Percentiles rank a stretch among this genome's conserved stretches.
phyloP scores from a whole-genome alignment of 2,329 filamentous ascomycete genomes.

The Fusarium albidum region DNA sequence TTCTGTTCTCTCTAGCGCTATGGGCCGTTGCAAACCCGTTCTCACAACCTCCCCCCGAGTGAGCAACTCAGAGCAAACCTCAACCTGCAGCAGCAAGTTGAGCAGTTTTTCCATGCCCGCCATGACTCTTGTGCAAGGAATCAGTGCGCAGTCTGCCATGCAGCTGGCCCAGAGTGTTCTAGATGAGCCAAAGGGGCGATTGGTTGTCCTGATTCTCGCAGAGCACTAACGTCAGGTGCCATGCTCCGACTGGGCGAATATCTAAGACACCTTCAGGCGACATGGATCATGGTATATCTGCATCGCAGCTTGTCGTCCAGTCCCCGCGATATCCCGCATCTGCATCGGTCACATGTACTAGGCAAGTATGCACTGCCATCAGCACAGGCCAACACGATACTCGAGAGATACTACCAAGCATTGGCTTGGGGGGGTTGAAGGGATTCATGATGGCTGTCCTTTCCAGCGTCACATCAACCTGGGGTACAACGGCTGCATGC shows the following conservation, averaged over 20 bases:
- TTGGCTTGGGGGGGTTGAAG: not conserved
- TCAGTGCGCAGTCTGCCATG: conserved; percentile 1
- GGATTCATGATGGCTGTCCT: not conserved
- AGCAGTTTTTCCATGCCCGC: not conserved
- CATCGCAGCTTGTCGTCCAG: not conserved
- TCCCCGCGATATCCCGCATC: not conserved
- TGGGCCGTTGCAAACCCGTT: not conserved
- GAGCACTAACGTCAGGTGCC: conserved; percentile 5
- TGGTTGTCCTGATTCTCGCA: not conserved
- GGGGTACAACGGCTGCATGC: not conserved
- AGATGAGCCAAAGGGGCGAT: not conserved
- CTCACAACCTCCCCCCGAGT: not conserved
- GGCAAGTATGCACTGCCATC: not conserved
- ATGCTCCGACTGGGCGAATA: not conserved
- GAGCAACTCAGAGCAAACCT: not conserved
- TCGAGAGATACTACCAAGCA: too few species aligned
- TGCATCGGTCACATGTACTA: not conserved
- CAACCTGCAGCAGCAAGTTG: not conserved
- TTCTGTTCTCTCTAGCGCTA: not conserved
- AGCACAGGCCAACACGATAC: conserved; percentile 1
- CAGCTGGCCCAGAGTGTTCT: conserved; percentile 2
- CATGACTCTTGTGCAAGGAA: conserved; percentile 1
- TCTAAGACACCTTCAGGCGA: not conserved
- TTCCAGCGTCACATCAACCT: not conserved
- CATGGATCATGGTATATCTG: not conserved